Evolutionary conservation across 257 asterid genomes (phyloP), one percentile per base, ranked within the genome.

Genomic region (Scutellaria galericulata): DNA sequence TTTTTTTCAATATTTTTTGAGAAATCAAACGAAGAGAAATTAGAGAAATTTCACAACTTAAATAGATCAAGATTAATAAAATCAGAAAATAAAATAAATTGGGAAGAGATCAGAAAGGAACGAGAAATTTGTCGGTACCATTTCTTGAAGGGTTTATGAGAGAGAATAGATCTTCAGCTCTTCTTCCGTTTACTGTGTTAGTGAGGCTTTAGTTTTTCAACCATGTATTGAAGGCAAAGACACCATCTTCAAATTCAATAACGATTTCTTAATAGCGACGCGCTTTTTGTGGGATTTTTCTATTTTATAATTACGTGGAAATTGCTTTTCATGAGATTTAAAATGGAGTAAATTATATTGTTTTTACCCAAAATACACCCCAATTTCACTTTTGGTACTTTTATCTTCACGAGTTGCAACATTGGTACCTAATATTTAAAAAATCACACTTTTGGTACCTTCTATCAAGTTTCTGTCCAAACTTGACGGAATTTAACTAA

Each of bases 91-190:
- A 22, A 1, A 35, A 6, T 11, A 14, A 24, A 50, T 20, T 12
- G 5, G 5, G 7, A 9, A 2, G 45, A 42, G 61, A 70, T 75
- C 14, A 63, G 65, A 27, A 24, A 40, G 37, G 42, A 27, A 35
- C 3, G 14, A 27, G 51, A 15, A 24, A 77, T 27, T 24, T 14
- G 44, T 55, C 0, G 20, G 7, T 61, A 82, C 86, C 86, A 82
- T 82, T 64, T 51, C n/a, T 7, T n/a, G 11, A 54, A 59, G 76
- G 78, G 67, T 54, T 70, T 39, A 52, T 7, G 67, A 15, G 69
- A 73, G 74, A 5, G 69, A 70, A 47, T 62, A 71, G 86, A 82
- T 72, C 83, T 78, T 71, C 77, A 69, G 70, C 60, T 53, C 70
- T 35, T 2, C 18, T 18, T n/a, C 73, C 35, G 68, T 44, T 27